Evolutionary conservation across 768 basidiomycete genomes (phyloP).

Genomic region (Amanita subjunquillea): DNA sequence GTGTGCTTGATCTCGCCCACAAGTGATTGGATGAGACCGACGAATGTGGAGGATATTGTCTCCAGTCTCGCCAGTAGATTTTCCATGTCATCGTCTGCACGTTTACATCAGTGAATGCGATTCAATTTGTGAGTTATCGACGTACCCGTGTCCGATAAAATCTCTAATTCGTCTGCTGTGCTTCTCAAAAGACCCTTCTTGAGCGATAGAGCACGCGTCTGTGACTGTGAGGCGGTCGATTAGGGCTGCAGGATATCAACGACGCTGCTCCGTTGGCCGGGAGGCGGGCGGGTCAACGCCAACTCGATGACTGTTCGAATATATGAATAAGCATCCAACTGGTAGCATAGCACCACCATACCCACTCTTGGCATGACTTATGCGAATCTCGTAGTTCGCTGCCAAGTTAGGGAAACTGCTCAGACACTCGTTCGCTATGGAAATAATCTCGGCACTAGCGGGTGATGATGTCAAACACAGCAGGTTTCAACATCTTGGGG

Average conservation of each 20-base stretch:
- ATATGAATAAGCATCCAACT: neutral
- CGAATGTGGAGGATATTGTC: slow-evolving; percentile 45
- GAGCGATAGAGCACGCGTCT: slow-evolving; percentile 58
- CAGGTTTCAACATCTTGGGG: slow-evolving; percentile 62
- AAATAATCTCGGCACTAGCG: slow-evolving; percentile 69
- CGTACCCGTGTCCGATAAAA: slow-evolving; percentile 52
- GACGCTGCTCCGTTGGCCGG: slow-evolving; percentile 42
- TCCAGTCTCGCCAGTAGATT: slow-evolving; percentile 44
- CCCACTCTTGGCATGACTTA: slow-evolving; percentile 72
- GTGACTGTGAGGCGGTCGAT: slow-evolving; percentile 53
- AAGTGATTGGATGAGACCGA: slow-evolving; percentile 34
- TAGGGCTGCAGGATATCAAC: slow-evolving; percentile 61
- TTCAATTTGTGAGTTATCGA: neutral
- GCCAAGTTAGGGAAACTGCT: slow-evolving; percentile 62
- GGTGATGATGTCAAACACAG: slow-evolving; percentile 78
- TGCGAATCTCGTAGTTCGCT: slow-evolving; percentile 61
- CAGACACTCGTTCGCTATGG: slow-evolving; percentile 56
- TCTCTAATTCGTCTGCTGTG: slow-evolving; percentile 66
- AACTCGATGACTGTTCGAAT: slow-evolving; percentile 50
- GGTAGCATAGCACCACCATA: neutral
- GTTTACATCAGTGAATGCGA: neutral
- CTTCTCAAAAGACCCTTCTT: slow-evolving; percentile 63
- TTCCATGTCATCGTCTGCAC: slow-evolving; percentile 53
- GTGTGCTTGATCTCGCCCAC: slow-evolving; percentile 56
- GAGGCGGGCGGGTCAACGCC: slow-evolving; percentile 50